Evolutionary conservation across 169 alveolate species (phyloP).

Genomic region (Cyclospora cayetanensis): DNA sequence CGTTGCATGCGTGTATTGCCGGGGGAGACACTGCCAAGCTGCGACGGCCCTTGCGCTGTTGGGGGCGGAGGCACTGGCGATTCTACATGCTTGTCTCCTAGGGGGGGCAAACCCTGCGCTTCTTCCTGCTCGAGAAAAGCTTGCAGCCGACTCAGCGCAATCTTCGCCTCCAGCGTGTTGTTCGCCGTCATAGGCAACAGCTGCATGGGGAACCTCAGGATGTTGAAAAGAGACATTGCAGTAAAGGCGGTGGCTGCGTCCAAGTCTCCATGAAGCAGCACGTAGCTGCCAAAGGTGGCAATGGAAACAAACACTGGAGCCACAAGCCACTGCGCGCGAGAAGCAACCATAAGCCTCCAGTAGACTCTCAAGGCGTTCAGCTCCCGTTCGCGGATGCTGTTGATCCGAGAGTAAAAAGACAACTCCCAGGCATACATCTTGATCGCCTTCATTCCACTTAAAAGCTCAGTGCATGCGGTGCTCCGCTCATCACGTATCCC

Average conservation of each 20-base stretch:
- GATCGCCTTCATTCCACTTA: conserved; percentile 80
- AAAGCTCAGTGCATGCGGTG: conserved; percentile 11
- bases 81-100: neutral
- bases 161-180: conserved; percentile 8
- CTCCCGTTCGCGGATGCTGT: conserved; percentile 81
- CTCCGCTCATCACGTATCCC: conserved; percentile 15
- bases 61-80: neutral
- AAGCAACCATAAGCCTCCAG: neutral
- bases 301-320: conserved; percentile 13
- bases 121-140: conserved; percentile 32
- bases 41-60: neutral
- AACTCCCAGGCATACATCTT: conserved; percentile 90
- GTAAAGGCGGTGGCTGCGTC: conserved; percentile 77
- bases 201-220: conserved; percentile 77
- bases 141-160: conserved; percentile 53
- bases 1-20: too few species aligned
- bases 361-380: conserved; percentile 22
- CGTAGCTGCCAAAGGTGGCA: conserved; percentile 5
- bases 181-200: conserved; percentile 74
- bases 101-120: neutral
- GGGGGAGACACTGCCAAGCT: too few species aligned
- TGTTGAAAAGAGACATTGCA: conserved; percentile 77
- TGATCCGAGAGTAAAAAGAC: conserved; percentile 78
- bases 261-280: conserved; percentile 21
- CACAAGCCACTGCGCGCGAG: conserved; percentile 7